These are phyloP conservation scores for Pugionium cornutum DNA, from an alignment of 345 rosid genomes.

Conservation along the genomic window DNA sequence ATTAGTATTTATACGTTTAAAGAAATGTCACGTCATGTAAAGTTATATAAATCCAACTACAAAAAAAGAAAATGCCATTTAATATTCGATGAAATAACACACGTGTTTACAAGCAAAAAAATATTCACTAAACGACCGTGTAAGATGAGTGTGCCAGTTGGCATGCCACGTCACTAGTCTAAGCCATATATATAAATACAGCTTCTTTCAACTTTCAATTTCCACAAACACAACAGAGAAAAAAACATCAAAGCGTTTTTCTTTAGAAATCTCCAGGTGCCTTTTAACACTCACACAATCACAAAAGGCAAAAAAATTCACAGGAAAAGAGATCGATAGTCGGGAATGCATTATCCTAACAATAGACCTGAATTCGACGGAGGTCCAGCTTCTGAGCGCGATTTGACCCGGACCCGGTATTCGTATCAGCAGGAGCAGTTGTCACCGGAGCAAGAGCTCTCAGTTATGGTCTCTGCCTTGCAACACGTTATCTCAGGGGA, in stretches of 20 bases:
- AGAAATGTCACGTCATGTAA: conserved; percentile 11
- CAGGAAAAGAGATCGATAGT: background rate
- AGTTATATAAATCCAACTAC: background rate
- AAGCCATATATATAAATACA: conserved; percentile 33
- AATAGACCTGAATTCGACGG: conserved; percentile 37
- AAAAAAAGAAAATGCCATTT: background rate
- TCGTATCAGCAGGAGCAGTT: conserved; percentile 40
- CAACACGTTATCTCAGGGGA: conserved; percentile 40
- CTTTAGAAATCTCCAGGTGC: conserved; percentile 18
- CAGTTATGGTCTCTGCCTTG: conserved; percentile 61
- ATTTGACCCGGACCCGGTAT: conserved; percentile 15
- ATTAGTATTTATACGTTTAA: conserved; percentile 1
- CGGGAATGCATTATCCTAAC: conserved; percentile 42
- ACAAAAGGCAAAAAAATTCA: background rate
- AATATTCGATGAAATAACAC: conserved; percentile 28
- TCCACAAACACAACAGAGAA: conserved; percentile 21
- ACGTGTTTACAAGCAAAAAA: conserved; percentile 32
- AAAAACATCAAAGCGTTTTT: background rate
- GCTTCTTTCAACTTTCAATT: conserved; percentile 34
- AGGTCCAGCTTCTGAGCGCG: conserved; percentile 10
- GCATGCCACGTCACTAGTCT: conserved; percentile 34
- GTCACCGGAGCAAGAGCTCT: conserved; percentile 59
- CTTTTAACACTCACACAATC: conserved; percentile 18
- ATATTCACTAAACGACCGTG: conserved; percentile 19
- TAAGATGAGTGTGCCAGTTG: conserved; percentile 36